Base-by-base conservation (phyloP, 2,329 filamentous ascomycete species). In the Colletotrichum eremochloae region DNA sequence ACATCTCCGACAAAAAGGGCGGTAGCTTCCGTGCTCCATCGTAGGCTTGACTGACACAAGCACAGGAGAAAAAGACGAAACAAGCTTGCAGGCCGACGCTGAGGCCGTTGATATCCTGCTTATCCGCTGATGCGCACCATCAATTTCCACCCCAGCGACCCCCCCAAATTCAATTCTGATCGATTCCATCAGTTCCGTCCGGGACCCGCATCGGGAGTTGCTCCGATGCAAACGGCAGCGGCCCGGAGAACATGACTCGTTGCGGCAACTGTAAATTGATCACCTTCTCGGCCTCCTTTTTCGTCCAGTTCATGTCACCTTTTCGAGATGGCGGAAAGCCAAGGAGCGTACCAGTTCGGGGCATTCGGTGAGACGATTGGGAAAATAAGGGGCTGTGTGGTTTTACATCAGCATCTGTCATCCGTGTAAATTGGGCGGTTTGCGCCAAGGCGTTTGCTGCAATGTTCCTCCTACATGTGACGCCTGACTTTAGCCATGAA, bases 391-490 rank as follows among this genome's bases (percentile, higher is more conserved):
- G 33, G n/a, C 50, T 56, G 24, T 46, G 40, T 29, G 20, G 14
- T 50, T 69, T 72, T 64, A 61, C 70, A 72, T 72, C 70, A 72
- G 61, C 70, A 72, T 72, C 66, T 72, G 66, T 72, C 66, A 72
- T 69, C 55, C 29, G 15, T 29, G 4, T n/a, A 31, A 42, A n/a
- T 31, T 36, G 5, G 24, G 38, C 57, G 18, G 42, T 36, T 8
- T 11, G 15, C 55, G 48, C 62, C 52, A 46, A 44, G 55, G 20
- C 18, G 33, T 24, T 24, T 24, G 33, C 5, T 8, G 20, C 55
- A 42, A n/a, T 38, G 1, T 46, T 24, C 6, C 29, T 18, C 15
- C 44, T 31, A 29, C 56, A 71, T 61, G 55, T 50, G 56, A 67
- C 63, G 24, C 9, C 50, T 18, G 57, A 24, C 42, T 71, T 68